A percentile compares a stretch with the other conserved stretches of the same genome.
Evolutionary conservation across 768 basidiomycete genomes (phyloP).

Genomic region (Phlegmacium glaucopus): DNA sequence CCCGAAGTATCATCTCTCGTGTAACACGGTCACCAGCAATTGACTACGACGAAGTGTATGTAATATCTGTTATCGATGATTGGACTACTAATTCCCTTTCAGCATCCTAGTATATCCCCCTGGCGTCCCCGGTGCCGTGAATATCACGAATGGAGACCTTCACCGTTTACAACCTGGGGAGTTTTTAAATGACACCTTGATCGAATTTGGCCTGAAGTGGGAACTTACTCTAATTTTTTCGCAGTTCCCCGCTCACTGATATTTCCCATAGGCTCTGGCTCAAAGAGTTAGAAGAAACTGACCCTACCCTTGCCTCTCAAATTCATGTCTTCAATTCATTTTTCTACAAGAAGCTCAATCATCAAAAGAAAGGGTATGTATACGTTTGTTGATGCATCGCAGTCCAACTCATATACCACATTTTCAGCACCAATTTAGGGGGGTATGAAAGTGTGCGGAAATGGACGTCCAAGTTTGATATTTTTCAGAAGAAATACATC

Average conservation of each 20-base stretch:
- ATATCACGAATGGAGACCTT: conserved; percentile 77
- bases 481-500: conserved; percentile 91
- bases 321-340: conserved; percentile 95
- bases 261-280: conserved; percentile 60
- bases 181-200: conserved; percentile 93
- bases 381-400: conserved; percentile 10
- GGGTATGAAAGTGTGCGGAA: conserved; percentile 86
- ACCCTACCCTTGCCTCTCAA: conserved; percentile 64
- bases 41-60: conserved; percentile 62
- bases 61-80: conserved; percentile 5
- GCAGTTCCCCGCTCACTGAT: conserved; percentile 6
- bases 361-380: conserved; percentile 49
- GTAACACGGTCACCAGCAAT: neutral
- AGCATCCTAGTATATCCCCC: conserved; percentile 81
- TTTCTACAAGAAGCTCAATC: conserved; percentile 91
- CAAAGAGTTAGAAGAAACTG: conserved; percentile 45
- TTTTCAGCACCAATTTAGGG: conserved; percentile 34
- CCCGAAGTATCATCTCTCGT: conserved; percentile 12
- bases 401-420: conserved; percentile 24
- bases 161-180: conserved; percentile 73
- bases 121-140: conserved; percentile 68
- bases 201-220: conserved; percentile 96
- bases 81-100: neutral
- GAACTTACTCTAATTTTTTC: conserved; percentile 3
- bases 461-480: conserved; percentile 87